Conservation (phyloP, 2,329 filamentous ascomycete genomes). For the Trichoderma koningiopsis region DNA sequence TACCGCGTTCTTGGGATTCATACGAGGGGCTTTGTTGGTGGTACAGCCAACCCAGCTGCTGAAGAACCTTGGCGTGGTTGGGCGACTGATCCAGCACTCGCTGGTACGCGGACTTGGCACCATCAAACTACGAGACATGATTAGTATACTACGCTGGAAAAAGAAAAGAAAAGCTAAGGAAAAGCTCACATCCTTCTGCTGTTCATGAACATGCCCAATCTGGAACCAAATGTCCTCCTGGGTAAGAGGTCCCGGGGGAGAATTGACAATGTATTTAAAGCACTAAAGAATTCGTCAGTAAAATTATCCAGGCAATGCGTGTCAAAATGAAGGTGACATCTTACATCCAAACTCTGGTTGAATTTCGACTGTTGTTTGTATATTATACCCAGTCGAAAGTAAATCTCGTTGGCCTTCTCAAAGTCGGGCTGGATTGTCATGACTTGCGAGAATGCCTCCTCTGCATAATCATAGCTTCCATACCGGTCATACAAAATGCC, state of each 20-base stretch:
- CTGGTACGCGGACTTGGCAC: constrained; percentile 87
- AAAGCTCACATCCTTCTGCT: constrained; percentile 89
- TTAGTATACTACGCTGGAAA: neutral
- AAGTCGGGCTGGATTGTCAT: constrained; percentile 99
- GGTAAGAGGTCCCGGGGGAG: constrained; percentile 87
- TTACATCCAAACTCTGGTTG: constrained; percentile 84
- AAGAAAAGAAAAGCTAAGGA: neutral
- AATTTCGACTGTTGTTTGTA: constrained; percentile 99
- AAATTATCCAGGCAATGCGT: neutral
- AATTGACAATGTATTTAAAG: constrained; percentile 96
- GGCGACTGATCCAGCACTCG: constrained; percentile 93
- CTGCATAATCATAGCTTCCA: constrained; percentile 92
- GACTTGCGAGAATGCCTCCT: constrained; percentile 96
- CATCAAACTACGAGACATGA: constrained; percentile 71
- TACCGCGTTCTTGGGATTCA: constrained; percentile 90
- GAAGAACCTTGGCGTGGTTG: constrained; percentile 95
- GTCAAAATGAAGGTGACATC: constrained; percentile 31
- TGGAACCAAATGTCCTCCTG: constrained; percentile 99
- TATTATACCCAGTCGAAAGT: constrained; percentile 98
- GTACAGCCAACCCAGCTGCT: constrained; percentile 96
- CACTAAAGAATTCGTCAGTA: constrained; percentile 58
- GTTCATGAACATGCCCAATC: constrained; percentile 97
- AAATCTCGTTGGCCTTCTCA: constrained; percentile 98
- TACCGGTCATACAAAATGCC: constrained; percentile 97
- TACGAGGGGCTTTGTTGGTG: constrained; percentile 94